Evolutionary conservation across 371 early-diverging fungal genomes (phyloP).

Genomic region (Mucor mucedo): DNA sequence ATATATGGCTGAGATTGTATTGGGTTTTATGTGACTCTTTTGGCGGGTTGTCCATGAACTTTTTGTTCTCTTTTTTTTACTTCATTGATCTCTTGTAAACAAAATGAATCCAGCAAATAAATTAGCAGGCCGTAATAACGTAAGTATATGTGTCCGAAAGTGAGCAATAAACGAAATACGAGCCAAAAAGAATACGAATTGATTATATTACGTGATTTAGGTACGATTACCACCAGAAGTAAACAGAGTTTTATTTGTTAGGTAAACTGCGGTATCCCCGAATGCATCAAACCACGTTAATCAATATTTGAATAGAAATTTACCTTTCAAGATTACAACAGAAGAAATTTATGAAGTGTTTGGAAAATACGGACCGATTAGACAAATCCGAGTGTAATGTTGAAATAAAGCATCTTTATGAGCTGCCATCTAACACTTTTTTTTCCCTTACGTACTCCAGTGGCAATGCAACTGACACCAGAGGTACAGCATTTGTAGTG

Average conservation of each 20-base stretch:
- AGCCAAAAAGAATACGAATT: neutral
- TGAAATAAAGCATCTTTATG: neutral
- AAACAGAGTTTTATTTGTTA: conserved; percentile 88
- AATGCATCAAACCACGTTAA: neutral
- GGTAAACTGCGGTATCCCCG: conserved; percentile 43
- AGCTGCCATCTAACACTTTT: too few species aligned
- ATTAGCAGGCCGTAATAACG: conserved; percentile 25
- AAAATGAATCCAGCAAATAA: conserved; percentile 25
- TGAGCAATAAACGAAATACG: neutral
- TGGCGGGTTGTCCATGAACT: too few species aligned
- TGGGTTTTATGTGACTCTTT: too few species aligned
- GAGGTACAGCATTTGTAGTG: conserved; percentile 95
- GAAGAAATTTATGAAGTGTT: conserved; percentile 97
- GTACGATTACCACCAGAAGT: conserved; percentile 92
- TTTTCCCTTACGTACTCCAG: conserved; percentile 24
- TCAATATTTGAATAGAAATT: conserved; percentile 63
- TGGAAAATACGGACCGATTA: conserved; percentile 96
- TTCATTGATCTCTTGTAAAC: neutral
- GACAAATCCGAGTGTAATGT: conserved; percentile 87
- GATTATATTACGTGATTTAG: conserved; percentile 32
- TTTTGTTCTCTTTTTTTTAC: neutral
- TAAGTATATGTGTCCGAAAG: neutral
- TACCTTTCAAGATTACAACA: conserved; percentile 93
- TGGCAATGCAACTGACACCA: conserved; percentile 86
- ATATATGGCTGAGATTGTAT: too few species aligned